phyloP scores from a whole-genome alignment of 345 rosid genomes.

The Hibiscus syriacus region DNA sequence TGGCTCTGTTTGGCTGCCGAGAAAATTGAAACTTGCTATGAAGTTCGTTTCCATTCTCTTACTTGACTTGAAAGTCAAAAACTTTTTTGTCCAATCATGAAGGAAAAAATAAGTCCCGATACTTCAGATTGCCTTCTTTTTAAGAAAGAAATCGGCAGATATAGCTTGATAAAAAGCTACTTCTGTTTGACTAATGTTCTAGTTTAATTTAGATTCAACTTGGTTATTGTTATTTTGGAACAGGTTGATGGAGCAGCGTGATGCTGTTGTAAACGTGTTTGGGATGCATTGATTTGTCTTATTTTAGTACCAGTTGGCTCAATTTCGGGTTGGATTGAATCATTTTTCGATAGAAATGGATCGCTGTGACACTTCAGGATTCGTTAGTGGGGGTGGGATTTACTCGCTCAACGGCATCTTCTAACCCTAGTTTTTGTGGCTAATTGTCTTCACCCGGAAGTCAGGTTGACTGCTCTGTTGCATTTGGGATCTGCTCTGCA shows the following conservation, averaged over 20 bases:
- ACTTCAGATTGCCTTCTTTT: background rate
- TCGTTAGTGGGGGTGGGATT: slow-evolving; percentile 84
- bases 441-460: slow-evolving; percentile 38
- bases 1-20: background rate
- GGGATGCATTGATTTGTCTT: slow-evolving; percentile 12
- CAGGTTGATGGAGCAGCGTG: slow-evolving; percentile 44
- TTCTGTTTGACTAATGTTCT: background rate
- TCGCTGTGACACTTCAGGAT: slow-evolving; percentile 87
- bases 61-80: background rate
- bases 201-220: background rate
- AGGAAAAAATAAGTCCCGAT: background rate
- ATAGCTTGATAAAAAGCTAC: slow-evolving; percentile 3
- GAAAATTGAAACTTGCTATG: background rate
- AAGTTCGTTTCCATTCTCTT: too few species aligned
- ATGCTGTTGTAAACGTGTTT: slow-evolving; percentile 18
- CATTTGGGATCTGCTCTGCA: slow-evolving; percentile 40
- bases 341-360: slow-evolving; percentile 40
- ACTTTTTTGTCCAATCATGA: too few species aligned
- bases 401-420: slow-evolving; percentile 26
- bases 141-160: background rate
- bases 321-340: slow-evolving; percentile 21
- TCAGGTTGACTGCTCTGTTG: slow-evolving; percentile 38
- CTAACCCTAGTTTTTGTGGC: slow-evolving; percentile 22
- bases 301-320: background rate
- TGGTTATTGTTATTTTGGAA: slow-evolving; percentile 19